Percentiles rank a stretch among this genome's conserved stretches.
These are phyloP conservation scores for Penicillium nordicum DNA, from an alignment of 2,329 filamentous ascomycete genomes.

Conservation along the genomic window DNA sequence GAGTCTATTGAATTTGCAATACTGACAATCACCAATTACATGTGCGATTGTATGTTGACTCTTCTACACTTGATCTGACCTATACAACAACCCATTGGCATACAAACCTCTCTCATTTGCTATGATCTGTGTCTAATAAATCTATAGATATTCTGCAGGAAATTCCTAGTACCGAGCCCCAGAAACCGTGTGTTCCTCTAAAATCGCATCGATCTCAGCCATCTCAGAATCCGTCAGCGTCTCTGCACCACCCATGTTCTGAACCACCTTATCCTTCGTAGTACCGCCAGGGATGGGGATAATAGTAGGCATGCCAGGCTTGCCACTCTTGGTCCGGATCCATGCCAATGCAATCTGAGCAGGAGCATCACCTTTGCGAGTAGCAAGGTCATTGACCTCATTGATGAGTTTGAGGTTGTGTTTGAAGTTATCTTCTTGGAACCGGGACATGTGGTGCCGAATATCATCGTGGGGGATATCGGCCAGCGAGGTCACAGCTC, in stretches of 20 bases:
- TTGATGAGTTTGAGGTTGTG: constrained; percentile 51
- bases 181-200: constrained; percentile 45
- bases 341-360: constrained; percentile 51
- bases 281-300: constrained; percentile 39
- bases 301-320: constrained; percentile 44
- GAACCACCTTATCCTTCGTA: constrained; percentile 35
- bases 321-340: constrained; percentile 44
- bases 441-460: constrained; percentile 46
- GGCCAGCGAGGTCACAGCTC: constrained; percentile 44
- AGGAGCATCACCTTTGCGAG: constrained; percentile 43
- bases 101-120: constrained; percentile 3
- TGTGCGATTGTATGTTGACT: constrained; percentile 46
- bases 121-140: constrained; percentile 15
- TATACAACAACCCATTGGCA: neutral
- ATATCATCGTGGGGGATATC: constrained; percentile 51
- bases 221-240: constrained; percentile 38
- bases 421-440: constrained; percentile 50
- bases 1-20: constrained; percentile 45
- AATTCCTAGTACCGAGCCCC: constrained; percentile 28
- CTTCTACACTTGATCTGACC: constrained; percentile 49
- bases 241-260: constrained; percentile 33
- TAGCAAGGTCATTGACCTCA: constrained; percentile 45
- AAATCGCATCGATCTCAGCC: constrained; percentile 51
- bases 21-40: constrained; percentile 39
- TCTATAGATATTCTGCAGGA: neutral